Evolutionary conservation across 2,329 filamentous ascomycete genomes (phyloP), one percentile per base, ranked within the genome.

Genomic region (Fusarium compactum): DNA sequence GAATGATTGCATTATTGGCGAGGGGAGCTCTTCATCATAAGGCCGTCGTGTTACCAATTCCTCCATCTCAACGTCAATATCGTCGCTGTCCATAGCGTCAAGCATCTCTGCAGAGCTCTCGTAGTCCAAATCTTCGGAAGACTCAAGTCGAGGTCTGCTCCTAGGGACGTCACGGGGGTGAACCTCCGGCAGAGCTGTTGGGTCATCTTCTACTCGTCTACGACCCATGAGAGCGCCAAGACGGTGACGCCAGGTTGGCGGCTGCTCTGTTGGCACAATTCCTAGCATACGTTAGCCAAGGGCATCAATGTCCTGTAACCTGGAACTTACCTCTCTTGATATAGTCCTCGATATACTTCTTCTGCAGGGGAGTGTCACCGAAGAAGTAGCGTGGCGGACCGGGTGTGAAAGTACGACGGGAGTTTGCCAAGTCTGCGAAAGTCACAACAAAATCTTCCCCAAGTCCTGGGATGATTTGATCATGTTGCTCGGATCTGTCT

Each of bases 321-420:
- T 20, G 12, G 10, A 29, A 62, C 76, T 70, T 65, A 74, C 77
- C 56, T 8, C 58, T 50, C 18, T 67, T 61, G n/a, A 72, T 32
- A 24, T 34, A 38, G 7, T 63, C 34, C 52, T 79, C 76, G 16
- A 80, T 30, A 12, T 53, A 58, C 45, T 65, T 72, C 62, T 69
- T 73, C 65, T 80, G 77, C 30, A 71, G 50, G 40, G 71, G 72
- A 12, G 78, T 80, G 43, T 78, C 76, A 8, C 78, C 78, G 25
- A 68, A 67, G 73, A 77, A 76, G 53, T 74, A 79, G 52, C 74
- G 69, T 15, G 64, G 56, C 27, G 58, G 54, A 1, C 77, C 74
- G 6, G 74, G 72, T 5, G 65, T 53, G 34, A 78, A 78, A 25
- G 50, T 55, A 11, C 71, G 65, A 43, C 72, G 69, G 20, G 67